Evolutionary conservation across 495 filamentous ascomycete genomes (phyloP).

Genomic region (Peziza echinospora): DNA sequence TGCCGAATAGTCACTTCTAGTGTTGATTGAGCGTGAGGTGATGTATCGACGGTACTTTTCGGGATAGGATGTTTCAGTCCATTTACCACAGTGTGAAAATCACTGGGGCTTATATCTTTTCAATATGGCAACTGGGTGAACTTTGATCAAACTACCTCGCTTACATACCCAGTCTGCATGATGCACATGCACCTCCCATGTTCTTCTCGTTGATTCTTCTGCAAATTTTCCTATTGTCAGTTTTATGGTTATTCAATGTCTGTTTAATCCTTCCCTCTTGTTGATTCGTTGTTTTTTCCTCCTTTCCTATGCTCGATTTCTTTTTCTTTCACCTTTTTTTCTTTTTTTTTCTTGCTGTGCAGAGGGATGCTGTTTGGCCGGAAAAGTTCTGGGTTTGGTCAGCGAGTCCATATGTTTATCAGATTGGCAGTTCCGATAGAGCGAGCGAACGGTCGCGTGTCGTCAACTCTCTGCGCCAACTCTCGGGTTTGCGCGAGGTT

Average conservation of each 20-base stretch:
- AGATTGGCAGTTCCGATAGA: no score
- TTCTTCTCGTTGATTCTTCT: no score
- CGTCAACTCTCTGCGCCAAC: no score
- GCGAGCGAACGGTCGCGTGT: no score
- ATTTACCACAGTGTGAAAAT: not conserved
- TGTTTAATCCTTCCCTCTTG: not conserved
- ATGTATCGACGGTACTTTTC: not conserved
- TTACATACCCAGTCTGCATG: not conserved
- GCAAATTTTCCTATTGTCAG: no score
- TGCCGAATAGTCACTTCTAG: constrained; percentile 11
- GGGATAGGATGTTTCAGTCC: not conserved
- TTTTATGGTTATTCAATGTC: no score
- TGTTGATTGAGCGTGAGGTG: not conserved
- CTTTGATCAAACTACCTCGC: not conserved
- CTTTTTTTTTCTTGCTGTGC: not conserved
- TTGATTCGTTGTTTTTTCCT: not conserved
- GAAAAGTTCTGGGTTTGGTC: no score
- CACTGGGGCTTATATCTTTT: not conserved
- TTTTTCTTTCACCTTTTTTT: not conserved
- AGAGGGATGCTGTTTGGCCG: no score
- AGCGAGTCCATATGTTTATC: no score
- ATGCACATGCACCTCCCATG: not conserved
- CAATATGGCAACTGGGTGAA: not conserved
- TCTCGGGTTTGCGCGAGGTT: no score
- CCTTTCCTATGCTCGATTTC: not conserved